Evolutionary conservation across 179 eudicot genomes (phyloP), one percentile per base, ranked within the genome.

Genomic region (Nepenthes alata): DNA sequence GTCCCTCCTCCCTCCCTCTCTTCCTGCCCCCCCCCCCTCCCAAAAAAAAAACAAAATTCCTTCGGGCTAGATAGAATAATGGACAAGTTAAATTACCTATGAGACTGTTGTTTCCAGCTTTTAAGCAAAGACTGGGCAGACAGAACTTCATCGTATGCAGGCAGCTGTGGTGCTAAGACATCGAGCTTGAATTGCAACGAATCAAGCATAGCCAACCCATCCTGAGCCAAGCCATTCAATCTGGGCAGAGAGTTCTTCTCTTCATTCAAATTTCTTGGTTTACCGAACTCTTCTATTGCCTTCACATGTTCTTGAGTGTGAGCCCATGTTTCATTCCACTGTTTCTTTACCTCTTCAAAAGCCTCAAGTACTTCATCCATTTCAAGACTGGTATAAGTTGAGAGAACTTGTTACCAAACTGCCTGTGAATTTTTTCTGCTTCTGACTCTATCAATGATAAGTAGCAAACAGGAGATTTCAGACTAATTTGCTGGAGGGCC

Each of bases 131-230:
- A 65, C 58, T 79, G 86, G 6, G 94, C 84, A 61, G 84, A 70
- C 67, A 80, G 75, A 59, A 72, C 78, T 44, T 85, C 83, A 25
- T 85, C 86, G 54, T 70, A 80, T 1, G 78, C 49, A 62, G 91
- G 85, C 25, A 91, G 81, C 59, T 91, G 97, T 37, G 96, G 97
- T n/a, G 88, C 88, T 65, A 88, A 79, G 53, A 88, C 75, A 76
- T 88, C 96, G 63, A 88, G 75, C 67, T 84, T 77, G 62, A 82
- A 80, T 51, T 74, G 86, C 72, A 86, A 69, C 0, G 90, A 75
- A 49, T 70, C 71, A 45, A 88, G 89, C 72, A 68, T 61, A 57
- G 76, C 80, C 64, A 88, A 35, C 11, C 82, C 90, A 67, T 91
- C 97, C 66, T 91, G 96, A 48, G 90, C 97, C 13, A 88, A 52